phyloP scores from a whole-genome alignment of 495 filamentous ascomycete genomes.

The Talaromyces ruber region DNA sequence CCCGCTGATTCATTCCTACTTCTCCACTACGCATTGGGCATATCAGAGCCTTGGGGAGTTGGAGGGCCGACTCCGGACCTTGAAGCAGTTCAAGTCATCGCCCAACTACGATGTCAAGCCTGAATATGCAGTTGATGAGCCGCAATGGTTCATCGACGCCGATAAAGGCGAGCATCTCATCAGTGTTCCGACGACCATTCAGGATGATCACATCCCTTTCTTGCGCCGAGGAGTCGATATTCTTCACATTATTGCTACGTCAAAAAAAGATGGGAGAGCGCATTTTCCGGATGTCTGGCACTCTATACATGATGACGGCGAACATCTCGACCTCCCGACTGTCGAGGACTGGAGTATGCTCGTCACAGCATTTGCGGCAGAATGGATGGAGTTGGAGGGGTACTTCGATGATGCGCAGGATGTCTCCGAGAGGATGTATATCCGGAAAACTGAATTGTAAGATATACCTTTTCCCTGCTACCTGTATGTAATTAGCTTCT shows the following conservation, averaged over 20 bases:
- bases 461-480: constrained; percentile 16
- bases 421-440: constrained; percentile 1
- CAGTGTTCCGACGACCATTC: constrained; percentile 40
- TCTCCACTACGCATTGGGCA: constrained; percentile 86
- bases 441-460: constrained; percentile 40
- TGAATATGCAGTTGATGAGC: not conserved
- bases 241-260: constrained; percentile 74
- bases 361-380: constrained; percentile 73
- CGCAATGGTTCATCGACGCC: constrained; percentile 42
- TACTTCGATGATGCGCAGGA: constrained; percentile 33
- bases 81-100: constrained; percentile 43
- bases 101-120: constrained; percentile 11
- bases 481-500: not conserved
- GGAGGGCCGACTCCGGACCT: constrained; percentile 60
- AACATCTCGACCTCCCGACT: constrained; percentile 75
- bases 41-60: constrained; percentile 62
- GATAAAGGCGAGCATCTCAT: constrained; percentile 44
- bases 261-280: constrained; percentile 13
- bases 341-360: constrained; percentile 84
- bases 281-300: constrained; percentile 85
- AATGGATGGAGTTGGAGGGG: constrained; percentile 89
- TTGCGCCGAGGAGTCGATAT: constrained; percentile 76
- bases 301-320: constrained; percentile 70
- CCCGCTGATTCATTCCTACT: constrained; percentile 72
- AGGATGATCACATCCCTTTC: constrained; percentile 90